Percentiles rank a stretch among this genome's conserved stretches.
These are phyloP conservation scores for Arctostaphylos glauca DNA, from an alignment of 148 eudicot genomes.

Conservation along the genomic window DNA sequence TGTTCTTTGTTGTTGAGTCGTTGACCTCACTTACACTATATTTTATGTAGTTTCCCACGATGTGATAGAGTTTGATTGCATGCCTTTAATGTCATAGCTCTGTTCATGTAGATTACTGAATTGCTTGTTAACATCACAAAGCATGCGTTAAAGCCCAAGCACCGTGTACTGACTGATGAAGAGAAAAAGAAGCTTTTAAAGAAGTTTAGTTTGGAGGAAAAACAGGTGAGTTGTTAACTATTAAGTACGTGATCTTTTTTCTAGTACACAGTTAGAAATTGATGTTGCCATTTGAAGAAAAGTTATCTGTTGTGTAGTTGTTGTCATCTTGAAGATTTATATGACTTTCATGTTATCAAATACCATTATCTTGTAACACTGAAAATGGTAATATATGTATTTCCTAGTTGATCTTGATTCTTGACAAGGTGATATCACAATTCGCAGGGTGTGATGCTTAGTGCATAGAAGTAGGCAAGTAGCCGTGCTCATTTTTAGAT, in stretches of 20 bases:
- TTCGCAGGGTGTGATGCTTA: not conserved
- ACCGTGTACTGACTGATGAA: conserved; percentile 32
- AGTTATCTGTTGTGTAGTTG: not conserved
- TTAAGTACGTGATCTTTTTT: not conserved
- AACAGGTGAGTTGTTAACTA: conserved; percentile 51
- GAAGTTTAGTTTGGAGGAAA: conserved; percentile 75
- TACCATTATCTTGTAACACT: not conserved
- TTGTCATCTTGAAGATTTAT: not conserved
- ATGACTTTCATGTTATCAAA: no score
- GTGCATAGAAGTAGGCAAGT: not conserved
- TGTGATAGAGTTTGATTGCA: not conserved
- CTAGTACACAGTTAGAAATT: not conserved
- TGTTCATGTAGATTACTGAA: conserved; percentile 68
- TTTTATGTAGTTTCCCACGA: no score
- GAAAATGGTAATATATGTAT: not conserved
- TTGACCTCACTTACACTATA: no score
- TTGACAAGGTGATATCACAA: not conserved
- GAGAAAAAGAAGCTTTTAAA: conserved; percentile 58
- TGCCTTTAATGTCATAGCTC: not conserved
- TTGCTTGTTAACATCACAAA: conserved; percentile 82
- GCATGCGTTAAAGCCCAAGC: conserved; percentile 82
- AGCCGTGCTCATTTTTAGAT: not conserved
- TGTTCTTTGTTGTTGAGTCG: no score
- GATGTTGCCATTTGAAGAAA: not conserved
- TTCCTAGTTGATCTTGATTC: not conserved